These are phyloP conservation scores for Fusarium sp. DNA, from an alignment of 2,329 filamentous ascomycete species.

Conservation along the genomic window DNA sequence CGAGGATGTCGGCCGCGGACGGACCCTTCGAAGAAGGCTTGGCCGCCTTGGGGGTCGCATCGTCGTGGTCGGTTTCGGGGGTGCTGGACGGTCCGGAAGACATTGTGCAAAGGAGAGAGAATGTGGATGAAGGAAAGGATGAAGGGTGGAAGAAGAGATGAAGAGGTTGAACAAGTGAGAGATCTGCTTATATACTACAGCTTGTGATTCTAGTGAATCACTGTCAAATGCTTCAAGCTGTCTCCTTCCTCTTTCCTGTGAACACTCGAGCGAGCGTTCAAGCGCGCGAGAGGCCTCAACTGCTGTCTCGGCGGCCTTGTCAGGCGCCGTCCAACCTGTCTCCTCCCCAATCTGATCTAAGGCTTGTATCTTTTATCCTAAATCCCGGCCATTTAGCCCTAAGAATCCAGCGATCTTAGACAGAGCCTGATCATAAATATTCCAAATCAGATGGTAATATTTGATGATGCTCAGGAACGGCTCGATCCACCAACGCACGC, in stretches of 20 bases:
- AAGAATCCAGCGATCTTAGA: neutral
- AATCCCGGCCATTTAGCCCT: neutral
- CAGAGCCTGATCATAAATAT: neutral
- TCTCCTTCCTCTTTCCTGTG: neutral
- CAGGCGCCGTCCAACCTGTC: neutral
- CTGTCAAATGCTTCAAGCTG: neutral
- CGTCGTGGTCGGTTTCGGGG: neutral
- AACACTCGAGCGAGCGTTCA: neutral
- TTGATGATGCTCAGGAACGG: slow-evolving; percentile 2
- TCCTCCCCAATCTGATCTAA: slow-evolving; percentile 10
- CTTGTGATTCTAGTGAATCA: neutral
- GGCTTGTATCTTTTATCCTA: neutral
- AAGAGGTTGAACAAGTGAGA: neutral
- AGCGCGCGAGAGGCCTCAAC: neutral
- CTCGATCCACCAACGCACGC: neutral
- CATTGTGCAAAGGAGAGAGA: neutral
- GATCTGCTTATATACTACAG: neutral
- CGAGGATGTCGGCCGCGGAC: neutral
- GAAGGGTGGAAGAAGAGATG: neutral
- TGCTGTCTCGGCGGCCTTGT: slow-evolving; percentile 14
- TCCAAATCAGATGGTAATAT: slow-evolving; percentile 5
- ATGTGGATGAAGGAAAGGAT: neutral
- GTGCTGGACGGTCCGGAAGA: neutral
- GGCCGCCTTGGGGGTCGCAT: neutral
- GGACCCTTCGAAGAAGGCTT: neutral